Evolutionary conservation across 805 yeast genomes (phyloP).

Genomic region (Yarrowia osloensis): DNA sequence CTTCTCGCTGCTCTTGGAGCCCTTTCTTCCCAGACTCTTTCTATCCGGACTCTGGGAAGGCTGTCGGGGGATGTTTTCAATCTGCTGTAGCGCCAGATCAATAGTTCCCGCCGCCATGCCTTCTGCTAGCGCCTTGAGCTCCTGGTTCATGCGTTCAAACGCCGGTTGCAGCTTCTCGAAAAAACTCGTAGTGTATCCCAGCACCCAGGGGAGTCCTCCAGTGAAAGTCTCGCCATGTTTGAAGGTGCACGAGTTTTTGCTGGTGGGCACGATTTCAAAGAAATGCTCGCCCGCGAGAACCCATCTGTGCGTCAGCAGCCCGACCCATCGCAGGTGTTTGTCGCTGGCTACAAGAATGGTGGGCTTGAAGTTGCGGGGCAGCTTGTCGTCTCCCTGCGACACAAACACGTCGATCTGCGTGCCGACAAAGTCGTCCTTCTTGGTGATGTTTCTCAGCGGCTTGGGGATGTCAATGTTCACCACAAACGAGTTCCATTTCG

Average conservation of each 20-base stretch:
- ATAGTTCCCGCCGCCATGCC: background rate
- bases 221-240: background rate
- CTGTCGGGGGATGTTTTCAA: slow-evolving; percentile 13
- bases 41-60: slow-evolving; percentile 1
- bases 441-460: background rate
- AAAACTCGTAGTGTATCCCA: background rate
- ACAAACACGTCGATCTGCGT: background rate
- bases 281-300: slow-evolving; percentile 3
- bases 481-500: slow-evolving; percentile 22
- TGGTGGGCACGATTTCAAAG: background rate
- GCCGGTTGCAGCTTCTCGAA: background rate
- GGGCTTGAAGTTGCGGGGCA: slow-evolving; percentile 8
- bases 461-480: slow-evolving; percentile 6
- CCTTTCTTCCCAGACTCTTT: background rate
- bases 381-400: slow-evolving; percentile 4
- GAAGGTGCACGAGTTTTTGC: background rate
- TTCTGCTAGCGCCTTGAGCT: slow-evolving; percentile 4
- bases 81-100: background rate
- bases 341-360: background rate
- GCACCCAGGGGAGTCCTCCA: background rate
- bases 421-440: background rate
- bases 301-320: slow-evolving; percentile 1
- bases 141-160: slow-evolving; percentile 15
- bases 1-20: slow-evolving; percentile 1
- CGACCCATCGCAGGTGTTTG: background rate